Conservation (phyloP, 139 green algal species). For the Tetraselmis striata region DNA sequence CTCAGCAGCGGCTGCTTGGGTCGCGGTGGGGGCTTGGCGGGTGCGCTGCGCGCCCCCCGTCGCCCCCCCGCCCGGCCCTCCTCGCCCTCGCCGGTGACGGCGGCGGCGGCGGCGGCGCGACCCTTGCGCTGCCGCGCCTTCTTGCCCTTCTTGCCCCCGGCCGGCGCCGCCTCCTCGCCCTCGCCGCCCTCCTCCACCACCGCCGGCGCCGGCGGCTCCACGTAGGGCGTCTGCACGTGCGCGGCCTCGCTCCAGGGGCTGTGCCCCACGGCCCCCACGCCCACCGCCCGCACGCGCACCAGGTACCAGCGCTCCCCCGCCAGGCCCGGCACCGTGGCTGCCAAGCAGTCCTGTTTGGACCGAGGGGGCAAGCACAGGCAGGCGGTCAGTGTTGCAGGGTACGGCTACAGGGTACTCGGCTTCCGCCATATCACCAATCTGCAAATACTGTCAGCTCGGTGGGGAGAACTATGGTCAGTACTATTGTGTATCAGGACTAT, state of each 20-base stretch:
- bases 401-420: no score
- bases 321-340: neutral
- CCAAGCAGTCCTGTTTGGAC: neutral
- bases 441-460: no score
- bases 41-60: neutral
- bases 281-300: neutral
- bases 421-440: no score
- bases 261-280: neutral
- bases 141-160: neutral
- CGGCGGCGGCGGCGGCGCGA: no score
- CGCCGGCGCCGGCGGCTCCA: neutral
- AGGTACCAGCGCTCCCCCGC: neutral
- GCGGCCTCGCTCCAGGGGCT: neutral
- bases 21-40: neutral
- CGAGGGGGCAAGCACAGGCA: no score
- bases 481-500: neutral
- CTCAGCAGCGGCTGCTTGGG: neutral
- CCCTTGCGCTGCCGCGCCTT: neutral
- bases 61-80: neutral
- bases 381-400: no score
- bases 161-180: neutral
- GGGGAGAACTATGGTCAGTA: neutral
- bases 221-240: neutral
- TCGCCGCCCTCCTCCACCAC: neutral
- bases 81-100: neutral